These are phyloP conservation scores for Annulohypoxylon moriforme DNA, from an alignment of 495 filamentous ascomycete genomes.

Conservation along the genomic window DNA sequence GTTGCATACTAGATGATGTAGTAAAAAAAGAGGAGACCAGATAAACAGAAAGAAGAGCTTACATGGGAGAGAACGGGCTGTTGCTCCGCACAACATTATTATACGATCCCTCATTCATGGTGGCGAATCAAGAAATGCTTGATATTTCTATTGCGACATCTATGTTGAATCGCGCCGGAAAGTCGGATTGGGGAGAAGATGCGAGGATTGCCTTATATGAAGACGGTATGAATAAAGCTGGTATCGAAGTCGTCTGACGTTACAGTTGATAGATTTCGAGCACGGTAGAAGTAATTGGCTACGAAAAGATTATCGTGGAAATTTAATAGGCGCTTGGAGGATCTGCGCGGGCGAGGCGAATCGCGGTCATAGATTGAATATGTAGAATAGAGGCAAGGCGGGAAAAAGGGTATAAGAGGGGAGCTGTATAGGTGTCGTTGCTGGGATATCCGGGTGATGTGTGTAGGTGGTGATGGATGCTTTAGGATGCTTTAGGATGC, in stretches of 20 bases:
- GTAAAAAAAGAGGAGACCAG: neutral
- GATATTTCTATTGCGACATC: conserved; percentile 32
- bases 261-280: neutral
- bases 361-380: conserved; percentile 27
- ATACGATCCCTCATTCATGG: conserved; percentile 49
- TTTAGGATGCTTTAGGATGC: too few relatives aligned
- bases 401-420: conserved; percentile 41
- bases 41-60: conserved; percentile 11
- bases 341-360: conserved; percentile 29
- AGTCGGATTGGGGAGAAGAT: conserved; percentile 9
- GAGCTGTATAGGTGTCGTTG: conserved; percentile 20
- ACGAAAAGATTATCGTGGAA: conserved; percentile 12
- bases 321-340: conserved; percentile 17
- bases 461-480: neutral
- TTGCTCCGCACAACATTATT: conserved; percentile 45
- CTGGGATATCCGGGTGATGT: neutral
- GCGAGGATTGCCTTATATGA: neutral
- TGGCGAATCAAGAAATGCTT: conserved; percentile 14
- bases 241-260: neutral
- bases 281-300: neutral
- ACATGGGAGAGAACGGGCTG: conserved; percentile 43
- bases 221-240: neutral
- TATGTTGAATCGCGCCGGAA: conserved; percentile 3
- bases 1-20: neutral
- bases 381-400: neutral